Conservation (phyloP, 208 protist species). For the Angomonas ambiguus region DNA sequence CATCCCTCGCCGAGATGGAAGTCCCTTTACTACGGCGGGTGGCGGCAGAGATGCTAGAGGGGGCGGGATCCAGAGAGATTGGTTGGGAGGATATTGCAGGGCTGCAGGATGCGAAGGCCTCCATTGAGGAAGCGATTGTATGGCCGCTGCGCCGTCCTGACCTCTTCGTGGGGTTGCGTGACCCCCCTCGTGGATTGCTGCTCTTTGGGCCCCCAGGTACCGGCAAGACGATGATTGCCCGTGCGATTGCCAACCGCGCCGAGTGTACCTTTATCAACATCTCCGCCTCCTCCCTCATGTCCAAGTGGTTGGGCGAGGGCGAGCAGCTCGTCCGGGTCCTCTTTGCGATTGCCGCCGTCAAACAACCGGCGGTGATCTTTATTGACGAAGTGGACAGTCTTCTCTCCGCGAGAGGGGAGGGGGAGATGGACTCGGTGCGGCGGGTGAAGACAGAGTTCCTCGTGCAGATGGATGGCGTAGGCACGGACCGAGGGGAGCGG, state of each 20-base stretch:
- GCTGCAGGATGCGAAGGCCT: too few species aligned
- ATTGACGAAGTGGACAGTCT: slow-evolving; percentile 99
- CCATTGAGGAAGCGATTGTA: too few species aligned
- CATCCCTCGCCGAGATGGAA: too few species aligned
- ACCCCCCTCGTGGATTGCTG: slow-evolving; percentile 99
- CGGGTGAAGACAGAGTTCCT: slow-evolving; percentile 99
- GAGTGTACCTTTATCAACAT: slow-evolving; percentile 98
- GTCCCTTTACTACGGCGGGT: too few species aligned
- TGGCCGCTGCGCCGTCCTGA: slow-evolving; percentile 69
- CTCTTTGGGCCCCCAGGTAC: slow-evolving; percentile 98
- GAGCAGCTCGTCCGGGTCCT: slow-evolving; percentile 99
- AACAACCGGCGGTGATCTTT: slow-evolving; percentile 99
- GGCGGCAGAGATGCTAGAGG: too few species aligned
- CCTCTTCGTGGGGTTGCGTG: slow-evolving; percentile 80
- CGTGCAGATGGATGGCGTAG: slow-evolving; percentile 99
- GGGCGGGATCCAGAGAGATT: too few species aligned
- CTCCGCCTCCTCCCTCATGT: slow-evolving; percentile 99
- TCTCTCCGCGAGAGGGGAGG: slow-evolving; percentile 99
- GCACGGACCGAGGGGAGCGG: slow-evolving; percentile 97
- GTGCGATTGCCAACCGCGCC: slow-evolving; percentile 99
- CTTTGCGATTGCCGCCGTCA: slow-evolving; percentile 97
- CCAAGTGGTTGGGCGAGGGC: slow-evolving; percentile 99
- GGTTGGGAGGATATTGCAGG: too few species aligned
- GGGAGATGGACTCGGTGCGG: slow-evolving; percentile 99
- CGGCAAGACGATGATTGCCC: slow-evolving; percentile 99